Evolutionary conservation across 2,329 filamentous ascomycete genomes (phyloP).

Genomic region (Aspergillus fijiensis): DNA sequence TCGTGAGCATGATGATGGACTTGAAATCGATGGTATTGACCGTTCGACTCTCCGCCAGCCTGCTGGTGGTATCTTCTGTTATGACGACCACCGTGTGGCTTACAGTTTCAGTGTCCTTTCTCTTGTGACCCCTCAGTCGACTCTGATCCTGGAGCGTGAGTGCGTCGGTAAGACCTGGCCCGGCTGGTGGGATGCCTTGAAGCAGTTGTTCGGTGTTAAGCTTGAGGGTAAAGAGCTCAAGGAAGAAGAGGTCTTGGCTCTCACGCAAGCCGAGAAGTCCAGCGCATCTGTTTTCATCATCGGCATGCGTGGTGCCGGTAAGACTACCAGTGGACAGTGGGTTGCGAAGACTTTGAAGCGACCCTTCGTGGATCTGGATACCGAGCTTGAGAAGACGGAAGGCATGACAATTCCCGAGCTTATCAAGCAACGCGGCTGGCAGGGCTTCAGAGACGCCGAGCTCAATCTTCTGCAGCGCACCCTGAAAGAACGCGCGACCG

Average conservation of each 20-base stretch:
- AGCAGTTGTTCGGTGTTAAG: conserved; percentile 71
- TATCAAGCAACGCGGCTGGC: conserved; percentile 77
- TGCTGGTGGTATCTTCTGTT: conserved; percentile 75
- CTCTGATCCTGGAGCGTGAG: conserved; percentile 82
- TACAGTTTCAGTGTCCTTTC: conserved; percentile 97
- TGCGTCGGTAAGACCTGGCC: conserved; percentile 98
- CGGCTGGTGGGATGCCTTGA: conserved; percentile 93
- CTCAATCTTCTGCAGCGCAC: conserved; percentile 70
- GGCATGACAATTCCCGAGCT: conserved; percentile 82
- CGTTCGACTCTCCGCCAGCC: conserved; percentile 56
- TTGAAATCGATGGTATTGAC: conserved; percentile 62
- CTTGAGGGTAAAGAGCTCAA: conserved; percentile 71
- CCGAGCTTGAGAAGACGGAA: conserved; percentile 73
- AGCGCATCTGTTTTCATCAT: conserved; percentile 83
- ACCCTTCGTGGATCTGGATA: conserved; percentile 82
- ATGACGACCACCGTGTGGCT: conserved; percentile 94
- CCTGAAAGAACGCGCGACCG: conserved; percentile 70
- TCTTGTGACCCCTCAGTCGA: conserved; percentile 66
- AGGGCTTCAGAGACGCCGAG: conserved; percentile 80
- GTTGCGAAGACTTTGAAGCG: conserved; percentile 72
- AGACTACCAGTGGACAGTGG: conserved; percentile 90
- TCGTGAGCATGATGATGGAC: conserved; percentile 89
- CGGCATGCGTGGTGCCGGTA: conserved; percentile 95
- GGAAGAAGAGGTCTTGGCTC: conserved; percentile 38
- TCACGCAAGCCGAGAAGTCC: conserved; percentile 40